Conservation (phyloP, 345 rosid species). For the Citrus mangshanensis region DNA sequence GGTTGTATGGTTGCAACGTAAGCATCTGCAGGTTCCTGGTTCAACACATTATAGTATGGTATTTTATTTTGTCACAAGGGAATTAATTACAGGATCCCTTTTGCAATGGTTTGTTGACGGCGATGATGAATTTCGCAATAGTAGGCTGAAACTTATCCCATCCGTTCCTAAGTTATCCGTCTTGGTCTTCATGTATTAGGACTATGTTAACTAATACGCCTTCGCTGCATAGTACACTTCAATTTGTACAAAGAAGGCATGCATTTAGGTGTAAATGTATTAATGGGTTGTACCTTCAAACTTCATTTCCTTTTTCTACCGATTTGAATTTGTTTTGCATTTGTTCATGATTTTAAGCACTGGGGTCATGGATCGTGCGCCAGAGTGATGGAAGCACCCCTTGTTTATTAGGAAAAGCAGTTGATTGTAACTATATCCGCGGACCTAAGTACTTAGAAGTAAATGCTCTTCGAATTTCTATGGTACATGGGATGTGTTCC, state of each 20-base stretch:
- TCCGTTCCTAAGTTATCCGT: too few relatives aligned
- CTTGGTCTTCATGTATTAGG: background rate
- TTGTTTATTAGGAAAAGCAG: constrained; percentile 91
- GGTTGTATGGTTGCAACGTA: too few relatives aligned
- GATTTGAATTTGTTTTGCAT: background rate
- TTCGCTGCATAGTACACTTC: background rate
- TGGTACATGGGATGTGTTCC: too few relatives aligned
- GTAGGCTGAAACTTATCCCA: too few relatives aligned
- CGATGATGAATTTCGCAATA: constrained; percentile 78
- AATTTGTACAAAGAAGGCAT: background rate
- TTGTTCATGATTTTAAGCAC: background rate
- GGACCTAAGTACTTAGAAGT: too few relatives aligned
- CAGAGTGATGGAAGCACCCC: constrained; percentile 99
- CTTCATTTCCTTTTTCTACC: background rate
- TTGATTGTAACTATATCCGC: constrained; percentile 92
- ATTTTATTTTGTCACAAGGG: too few relatives aligned
- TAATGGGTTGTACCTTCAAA: background rate
- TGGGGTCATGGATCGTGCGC: constrained; percentile 97
- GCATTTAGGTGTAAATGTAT: background rate
- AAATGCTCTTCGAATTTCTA: too few relatives aligned
- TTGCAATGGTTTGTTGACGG: constrained; percentile 95
- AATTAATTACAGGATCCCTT: constrained; percentile 35
- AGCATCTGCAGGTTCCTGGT: too few relatives aligned
- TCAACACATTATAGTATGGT: too few relatives aligned
- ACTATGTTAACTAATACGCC: background rate